Conservation (phyloP, 805 yeast genomes). For the Citeromyces matritensis region DNA sequence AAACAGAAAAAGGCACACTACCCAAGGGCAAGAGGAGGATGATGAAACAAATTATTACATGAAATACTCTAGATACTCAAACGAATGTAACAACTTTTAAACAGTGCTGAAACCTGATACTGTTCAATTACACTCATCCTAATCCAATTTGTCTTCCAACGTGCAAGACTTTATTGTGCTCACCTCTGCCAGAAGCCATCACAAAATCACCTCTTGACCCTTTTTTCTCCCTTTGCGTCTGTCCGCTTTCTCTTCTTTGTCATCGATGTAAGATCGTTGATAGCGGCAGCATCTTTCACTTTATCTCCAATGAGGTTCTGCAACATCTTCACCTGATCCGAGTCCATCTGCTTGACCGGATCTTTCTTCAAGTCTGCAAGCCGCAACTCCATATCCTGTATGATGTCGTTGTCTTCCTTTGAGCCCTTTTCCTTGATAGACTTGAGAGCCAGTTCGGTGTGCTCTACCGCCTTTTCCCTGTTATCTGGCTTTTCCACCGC, state of each 20-base stretch:
- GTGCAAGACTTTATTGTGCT: not conserved
- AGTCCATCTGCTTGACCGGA: constrained; percentile 29
- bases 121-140: not conserved
- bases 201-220: too few species aligned
- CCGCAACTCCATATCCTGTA: constrained; percentile 42
- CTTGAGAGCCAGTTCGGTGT: constrained; percentile 21
- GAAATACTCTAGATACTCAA: too few species aligned
- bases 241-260: constrained; percentile 32
- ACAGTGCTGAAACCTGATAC: too few species aligned
- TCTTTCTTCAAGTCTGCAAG: constrained; percentile 37
- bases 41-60: too few species aligned
- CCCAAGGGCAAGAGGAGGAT: too few species aligned
- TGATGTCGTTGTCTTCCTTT: constrained; percentile 26
- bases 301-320: constrained; percentile 41
- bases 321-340: constrained; percentile 36
- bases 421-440: constrained; percentile 26
- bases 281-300: constrained; percentile 12
- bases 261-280: constrained; percentile 49
- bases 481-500: constrained; percentile 32
- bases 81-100: too few species aligned
- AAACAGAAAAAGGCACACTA: too few species aligned
- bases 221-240: constrained; percentile 1
- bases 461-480: constrained; percentile 31
- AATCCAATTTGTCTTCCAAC: not conserved
- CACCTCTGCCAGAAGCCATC: too few species aligned